Evolutionary conservation across 2,329 filamentous ascomycete species (phyloP).

Genomic region (Colletotrichum trifolii): DNA sequence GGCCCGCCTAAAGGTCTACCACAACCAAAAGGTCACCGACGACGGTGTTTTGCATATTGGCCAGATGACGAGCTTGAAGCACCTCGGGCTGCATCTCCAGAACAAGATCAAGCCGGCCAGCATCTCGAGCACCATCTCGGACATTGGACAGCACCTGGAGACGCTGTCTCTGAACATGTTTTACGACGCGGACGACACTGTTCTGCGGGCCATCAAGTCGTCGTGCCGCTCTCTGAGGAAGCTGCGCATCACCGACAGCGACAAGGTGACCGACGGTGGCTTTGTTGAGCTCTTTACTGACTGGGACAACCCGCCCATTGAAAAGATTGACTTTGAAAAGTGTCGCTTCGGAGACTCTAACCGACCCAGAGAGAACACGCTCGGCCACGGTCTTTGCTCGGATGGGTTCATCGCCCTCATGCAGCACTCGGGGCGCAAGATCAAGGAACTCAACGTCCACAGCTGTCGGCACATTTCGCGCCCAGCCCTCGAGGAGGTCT

Average conservation of each 20-base stretch:
- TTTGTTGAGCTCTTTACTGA: slow-evolving; percentile 78
- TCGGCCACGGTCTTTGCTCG: slow-evolving; percentile 78
- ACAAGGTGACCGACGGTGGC: slow-evolving; percentile 78
- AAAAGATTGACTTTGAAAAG: slow-evolving; percentile 78
- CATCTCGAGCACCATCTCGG: slow-evolving; percentile 70
- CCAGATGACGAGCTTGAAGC: slow-evolving; percentile 71
- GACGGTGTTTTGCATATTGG: slow-evolving; percentile 74
- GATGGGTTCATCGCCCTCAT: slow-evolving; percentile 84
- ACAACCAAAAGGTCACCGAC: slow-evolving; percentile 80
- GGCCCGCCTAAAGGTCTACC: slow-evolving; percentile 80
- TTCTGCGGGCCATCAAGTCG: slow-evolving; percentile 77
- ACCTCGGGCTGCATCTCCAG: slow-evolving; percentile 78
- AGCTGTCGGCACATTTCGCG: slow-evolving; percentile 85
- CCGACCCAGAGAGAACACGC: slow-evolving; percentile 72
- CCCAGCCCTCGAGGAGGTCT: slow-evolving; percentile 79
- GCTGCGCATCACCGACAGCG: slow-evolving; percentile 83
- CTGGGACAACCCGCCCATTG: slow-evolving; percentile 80
- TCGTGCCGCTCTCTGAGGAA: slow-evolving; percentile 77
- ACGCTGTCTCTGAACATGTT: slow-evolving; percentile 84
- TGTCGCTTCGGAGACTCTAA: slow-evolving; percentile 81
- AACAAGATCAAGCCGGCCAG: slow-evolving; percentile 65
- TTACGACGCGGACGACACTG: slow-evolving; percentile 71
- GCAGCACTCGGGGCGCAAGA: slow-evolving; percentile 77
- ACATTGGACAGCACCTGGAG: slow-evolving; percentile 73
- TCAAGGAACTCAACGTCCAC: slow-evolving; percentile 80